Evolutionary conservation across 306 rosid genomes (phyloP).

Genomic region (Senna siamea): DNA sequence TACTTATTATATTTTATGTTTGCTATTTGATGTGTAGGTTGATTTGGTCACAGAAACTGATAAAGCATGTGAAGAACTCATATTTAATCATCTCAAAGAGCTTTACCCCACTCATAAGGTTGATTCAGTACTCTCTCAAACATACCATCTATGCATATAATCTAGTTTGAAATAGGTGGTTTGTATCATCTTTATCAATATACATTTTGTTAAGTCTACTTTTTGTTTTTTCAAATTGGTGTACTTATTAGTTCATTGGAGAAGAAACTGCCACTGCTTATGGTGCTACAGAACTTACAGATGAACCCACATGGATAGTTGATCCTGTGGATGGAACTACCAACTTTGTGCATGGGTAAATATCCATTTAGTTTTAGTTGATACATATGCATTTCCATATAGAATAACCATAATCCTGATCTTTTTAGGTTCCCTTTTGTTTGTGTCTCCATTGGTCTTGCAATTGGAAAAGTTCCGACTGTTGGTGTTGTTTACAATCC

Average conservation of each 20-base stretch:
- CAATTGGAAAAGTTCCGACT: slow-evolving; percentile 78
- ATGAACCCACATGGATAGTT: slow-evolving; percentile 96
- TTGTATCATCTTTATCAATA: neutral
- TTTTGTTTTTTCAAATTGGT: slow-evolving; percentile 26
- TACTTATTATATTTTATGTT: slow-evolving; percentile 4
- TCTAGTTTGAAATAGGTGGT: no score
- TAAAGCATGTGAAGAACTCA: slow-evolving; percentile 93
- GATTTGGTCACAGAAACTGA: slow-evolving; percentile 99
- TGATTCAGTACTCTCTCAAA: slow-evolving; percentile 25
- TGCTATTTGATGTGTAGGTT: slow-evolving; percentile 62
- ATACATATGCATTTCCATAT: slow-evolving; percentile 26
- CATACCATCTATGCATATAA: neutral
- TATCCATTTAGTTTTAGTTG: slow-evolving; percentile 37
- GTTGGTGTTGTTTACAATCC: slow-evolving; percentile 98
- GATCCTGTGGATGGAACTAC: slow-evolving; percentile 99
- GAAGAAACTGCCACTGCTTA: slow-evolving; percentile 94
- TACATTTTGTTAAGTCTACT: slow-evolving; percentile 31
- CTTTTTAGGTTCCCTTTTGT: slow-evolving; percentile 84
- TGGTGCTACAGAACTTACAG: slow-evolving; percentile 83
- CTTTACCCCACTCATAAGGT: slow-evolving; percentile 89
- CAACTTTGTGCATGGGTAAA: slow-evolving; percentile 94
- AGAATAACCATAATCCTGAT: slow-evolving; percentile 17
- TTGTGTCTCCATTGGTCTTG: slow-evolving; percentile 94
- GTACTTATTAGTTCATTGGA: slow-evolving; percentile 75
- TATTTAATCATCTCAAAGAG: slow-evolving; percentile 79